A percentile compares a stretch with the other conserved stretches of the same genome.
Conservation (phyloP, 1,139 yeast genomes). For the Geotrichum reessii region DNA sequence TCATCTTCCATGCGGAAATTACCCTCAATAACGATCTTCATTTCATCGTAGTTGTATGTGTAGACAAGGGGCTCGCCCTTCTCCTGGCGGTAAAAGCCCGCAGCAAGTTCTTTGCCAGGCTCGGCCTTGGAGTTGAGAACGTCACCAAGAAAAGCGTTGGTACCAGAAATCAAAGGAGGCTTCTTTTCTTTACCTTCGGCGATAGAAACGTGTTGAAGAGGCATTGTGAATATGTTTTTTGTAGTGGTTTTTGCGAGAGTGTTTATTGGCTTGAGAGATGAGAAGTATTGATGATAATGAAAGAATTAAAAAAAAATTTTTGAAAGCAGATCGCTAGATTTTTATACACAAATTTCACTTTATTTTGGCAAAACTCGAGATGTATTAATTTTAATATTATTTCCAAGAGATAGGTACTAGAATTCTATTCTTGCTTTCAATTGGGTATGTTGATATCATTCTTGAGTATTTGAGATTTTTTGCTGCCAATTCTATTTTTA, state of each 20-base stretch:
- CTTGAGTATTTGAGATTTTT: not conserved
- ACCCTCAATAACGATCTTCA: constrained; percentile 65
- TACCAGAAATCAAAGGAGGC: constrained; percentile 54
- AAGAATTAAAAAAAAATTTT: not conserved
- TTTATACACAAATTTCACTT: not conserved
- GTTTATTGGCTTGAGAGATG: not conserved
- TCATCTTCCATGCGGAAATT: constrained; percentile 58
- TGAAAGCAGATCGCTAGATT: not conserved
- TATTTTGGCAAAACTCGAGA: not conserved
- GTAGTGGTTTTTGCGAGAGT: not conserved
- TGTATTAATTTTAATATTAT: not conserved
- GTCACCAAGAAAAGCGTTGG: constrained; percentile 65
- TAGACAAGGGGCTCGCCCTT: constrained; percentile 61
- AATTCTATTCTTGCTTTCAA: not conserved
- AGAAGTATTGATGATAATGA: not conserved
- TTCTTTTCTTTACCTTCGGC: constrained; percentile 48
- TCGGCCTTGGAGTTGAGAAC: constrained; percentile 54
- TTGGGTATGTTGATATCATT: not conserved
- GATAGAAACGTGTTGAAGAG: constrained; percentile 47
- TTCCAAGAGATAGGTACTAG: not conserved
- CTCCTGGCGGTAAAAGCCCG: constrained; percentile 66
- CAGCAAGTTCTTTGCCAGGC: constrained; percentile 51
- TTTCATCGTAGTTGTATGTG: constrained; percentile 61
- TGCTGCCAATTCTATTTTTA: not conserved
- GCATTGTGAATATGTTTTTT: constrained; percentile 41